Percentiles rank a stretch among this genome's conserved stretches.
These are phyloP conservation scores for Odontarrhena argentea DNA, from an alignment of 345 rosid species.

Conservation along the genomic window DNA sequence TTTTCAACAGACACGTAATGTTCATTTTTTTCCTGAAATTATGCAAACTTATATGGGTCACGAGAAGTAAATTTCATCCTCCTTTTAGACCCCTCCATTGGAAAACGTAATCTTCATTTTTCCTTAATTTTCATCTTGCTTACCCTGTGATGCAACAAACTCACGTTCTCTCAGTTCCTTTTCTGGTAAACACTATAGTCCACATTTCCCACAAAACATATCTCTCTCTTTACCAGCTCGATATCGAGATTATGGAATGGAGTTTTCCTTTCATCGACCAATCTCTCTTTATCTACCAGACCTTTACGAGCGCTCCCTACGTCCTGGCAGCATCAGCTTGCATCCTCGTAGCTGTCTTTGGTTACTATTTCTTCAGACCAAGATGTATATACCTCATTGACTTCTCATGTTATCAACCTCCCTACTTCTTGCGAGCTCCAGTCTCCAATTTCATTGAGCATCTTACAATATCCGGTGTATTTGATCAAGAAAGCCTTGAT, in stretches of 20 bases:
- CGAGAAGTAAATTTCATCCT: constrained; percentile 30
- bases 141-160: constrained; percentile 39
- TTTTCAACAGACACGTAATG: constrained; percentile 33
- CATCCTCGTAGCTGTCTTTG: constrained; percentile 25
- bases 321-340: constrained; percentile 30
- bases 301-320: constrained; percentile 23
- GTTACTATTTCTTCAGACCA: constrained; percentile 39
- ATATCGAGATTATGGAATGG: constrained; percentile 16
- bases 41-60: constrained; percentile 26
- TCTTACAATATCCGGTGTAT: constrained; percentile 19
- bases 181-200: constrained; percentile 18
- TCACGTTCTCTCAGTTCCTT: background rate
- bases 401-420: constrained; percentile 56
- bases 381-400: constrained; percentile 56
- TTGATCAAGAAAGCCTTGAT: constrained; percentile 43
- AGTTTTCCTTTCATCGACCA: constrained; percentile 24
- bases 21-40: constrained; percentile 11
- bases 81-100: constrained; percentile 17
- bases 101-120: too few relatives aligned
- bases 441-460: constrained; percentile 50
- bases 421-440: constrained; percentile 46
- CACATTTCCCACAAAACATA: constrained; percentile 1
- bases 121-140: constrained; percentile 21
- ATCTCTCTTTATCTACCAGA: constrained; percentile 1
- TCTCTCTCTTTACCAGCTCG: constrained; percentile 8